phyloP scores from a whole-genome alignment of 805 yeast genomes.

The Metschnikowia chrysomelidarum region DNA sequence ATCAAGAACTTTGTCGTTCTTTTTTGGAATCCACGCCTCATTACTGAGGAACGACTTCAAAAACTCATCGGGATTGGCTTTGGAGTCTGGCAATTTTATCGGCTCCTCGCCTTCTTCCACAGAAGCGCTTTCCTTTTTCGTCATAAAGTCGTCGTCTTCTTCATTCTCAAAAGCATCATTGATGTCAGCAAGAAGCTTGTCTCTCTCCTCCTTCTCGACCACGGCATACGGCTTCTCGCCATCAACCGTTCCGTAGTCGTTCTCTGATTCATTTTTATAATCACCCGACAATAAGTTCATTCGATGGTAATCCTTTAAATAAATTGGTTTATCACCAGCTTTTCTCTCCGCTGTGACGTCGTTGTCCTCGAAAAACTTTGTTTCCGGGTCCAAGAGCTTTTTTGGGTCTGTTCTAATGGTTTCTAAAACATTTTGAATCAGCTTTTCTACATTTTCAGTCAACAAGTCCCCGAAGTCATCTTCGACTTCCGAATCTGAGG shows the following conservation, averaged over 20 bases:
- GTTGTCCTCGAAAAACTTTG: slow-evolving; percentile 71
- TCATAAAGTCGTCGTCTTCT: slow-evolving; percentile 51
- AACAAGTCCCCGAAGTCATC: slow-evolving; percentile 89
- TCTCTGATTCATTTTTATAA: slow-evolving; percentile 49
- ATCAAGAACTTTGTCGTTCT: slow-evolving; percentile 55
- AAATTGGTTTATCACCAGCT: slow-evolving; percentile 61
- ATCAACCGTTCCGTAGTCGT: slow-evolving; percentile 43
- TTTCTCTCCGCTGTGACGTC: slow-evolving; percentile 29
- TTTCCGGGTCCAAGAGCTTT: slow-evolving; percentile 61
- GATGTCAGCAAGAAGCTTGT: slow-evolving; percentile 72
- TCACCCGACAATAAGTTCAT: slow-evolving; percentile 72
- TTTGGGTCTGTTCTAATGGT: slow-evolving; percentile 71
- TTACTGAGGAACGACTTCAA: slow-evolving; percentile 67
- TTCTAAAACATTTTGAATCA: slow-evolving; percentile 66
- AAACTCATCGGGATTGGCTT: slow-evolving; percentile 61
- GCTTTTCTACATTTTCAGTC: slow-evolving; percentile 81
- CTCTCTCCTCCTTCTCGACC: slow-evolving; percentile 74
- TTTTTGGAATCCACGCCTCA: slow-evolving; percentile 88
- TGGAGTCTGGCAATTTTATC: slow-evolving; percentile 55
- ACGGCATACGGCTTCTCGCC: slow-evolving; percentile 68
- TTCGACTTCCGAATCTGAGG: slow-evolving; percentile 60
- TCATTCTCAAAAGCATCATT: slow-evolving; percentile 56
- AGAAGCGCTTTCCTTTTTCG: slow-evolving; percentile 47
- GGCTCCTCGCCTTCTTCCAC: slow-evolving; percentile 25
- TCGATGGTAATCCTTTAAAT: slow-evolving; percentile 90